phyloP scores from a whole-genome alignment of 306 rosid genomes.

The Vicia sativa region DNA sequence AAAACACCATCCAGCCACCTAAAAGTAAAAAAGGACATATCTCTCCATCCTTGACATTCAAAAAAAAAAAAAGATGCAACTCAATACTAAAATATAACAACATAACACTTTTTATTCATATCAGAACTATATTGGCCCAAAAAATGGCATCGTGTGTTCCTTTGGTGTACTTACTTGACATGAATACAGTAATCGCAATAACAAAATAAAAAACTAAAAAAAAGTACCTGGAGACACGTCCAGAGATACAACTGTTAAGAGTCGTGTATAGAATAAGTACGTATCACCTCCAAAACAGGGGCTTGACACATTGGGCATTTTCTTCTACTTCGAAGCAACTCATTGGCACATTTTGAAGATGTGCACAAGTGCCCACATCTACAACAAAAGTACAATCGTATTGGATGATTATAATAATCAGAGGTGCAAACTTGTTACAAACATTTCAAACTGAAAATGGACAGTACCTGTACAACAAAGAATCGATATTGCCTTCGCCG shows the following conservation, averaged over 20 bases:
- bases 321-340: constrained; percentile 58
- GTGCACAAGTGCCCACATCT: constrained; percentile 99
- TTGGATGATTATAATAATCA: constrained; percentile 5
- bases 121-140: constrained; percentile 44
- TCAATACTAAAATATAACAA: neutral
- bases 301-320: constrained; percentile 98
- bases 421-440: constrained; percentile 1
- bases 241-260: constrained; percentile 45
- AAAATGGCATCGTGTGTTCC: constrained; percentile 46
- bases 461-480: constrained; percentile 89
- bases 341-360: constrained; percentile 77
- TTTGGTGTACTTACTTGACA: constrained; percentile 38
- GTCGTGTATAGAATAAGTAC: constrained; percentile 69
- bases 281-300: constrained; percentile 86
- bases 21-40: constrained; percentile 15
- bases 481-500: constrained; percentile 71
- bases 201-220: neutral
- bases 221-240: constrained; percentile 40
- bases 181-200: constrained; percentile 45
- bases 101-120: constrained; percentile 38
- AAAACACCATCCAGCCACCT: constrained; percentile 27
- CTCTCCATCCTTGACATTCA: neutral
- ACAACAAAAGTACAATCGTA: constrained; percentile 30
- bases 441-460: constrained; percentile 13
- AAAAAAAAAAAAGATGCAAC: neutral